Evolutionary conservation across 164 flowering plant genomes (phyloP), one percentile per base, ranked within the genome.

Genomic region (Tinospora cordifolia): DNA sequence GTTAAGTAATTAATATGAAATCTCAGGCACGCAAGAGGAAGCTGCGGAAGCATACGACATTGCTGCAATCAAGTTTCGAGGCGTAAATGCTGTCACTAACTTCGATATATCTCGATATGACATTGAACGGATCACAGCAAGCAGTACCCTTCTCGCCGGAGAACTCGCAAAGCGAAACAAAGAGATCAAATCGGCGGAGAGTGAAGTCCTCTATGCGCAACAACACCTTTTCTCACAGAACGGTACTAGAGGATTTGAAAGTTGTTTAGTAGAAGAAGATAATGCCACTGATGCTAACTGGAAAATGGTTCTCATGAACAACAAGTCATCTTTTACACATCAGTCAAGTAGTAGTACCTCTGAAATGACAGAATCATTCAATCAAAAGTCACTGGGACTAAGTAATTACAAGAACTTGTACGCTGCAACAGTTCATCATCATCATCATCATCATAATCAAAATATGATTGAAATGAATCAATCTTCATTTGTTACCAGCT

Each of bases 31-130:
- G 24, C 93, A 88, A 74, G 93, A 88, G 73, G 90, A 88, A 75
- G 93, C 93, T 14, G 93, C 93, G 4, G 93, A 88, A 71, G 93
- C 93, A 8, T 88, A 88, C 69, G 93, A 88, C 71, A 74, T 87
- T 8, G 93, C 93, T n/a, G 93, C 93, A 5, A 88, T 88, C 59
- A 88, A 87, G 72, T 88, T 88, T 58, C 88, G 93, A 0, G 93
- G 93, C 3, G 82, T 79, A 27, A 87, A 81, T 67, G 90, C 93
- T 2, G 93, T 88, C 21, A 88, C 93, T 3, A 88, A 88, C 78
- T 88, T 88, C 69, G 88, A 88, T 77, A 85, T 85, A 14, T 60
- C 85, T 1, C 74, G 87, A 62, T 88, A 87, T 58, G 88, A 88
- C 49, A 89, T 87, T 10, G 85, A 84, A 63, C 71, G 85, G 49